phyloP scores from a whole-genome alignment of 768 basidiomycete species.

The Lactarius hengduanensis region DNA sequence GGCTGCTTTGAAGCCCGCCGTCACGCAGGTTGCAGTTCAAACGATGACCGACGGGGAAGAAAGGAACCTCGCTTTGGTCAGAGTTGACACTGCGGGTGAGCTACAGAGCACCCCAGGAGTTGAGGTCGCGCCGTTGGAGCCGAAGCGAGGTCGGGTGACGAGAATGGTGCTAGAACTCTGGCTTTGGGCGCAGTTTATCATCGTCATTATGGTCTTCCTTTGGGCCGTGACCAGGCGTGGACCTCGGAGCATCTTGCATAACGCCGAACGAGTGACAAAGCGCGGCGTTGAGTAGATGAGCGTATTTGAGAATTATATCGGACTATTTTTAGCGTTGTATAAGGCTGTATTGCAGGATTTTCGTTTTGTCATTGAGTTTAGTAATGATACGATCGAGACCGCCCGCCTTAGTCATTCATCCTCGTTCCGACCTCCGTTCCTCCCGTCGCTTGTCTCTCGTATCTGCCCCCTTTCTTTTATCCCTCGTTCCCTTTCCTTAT shows the following conservation, averaged over 20 bases:
- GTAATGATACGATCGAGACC: background rate
- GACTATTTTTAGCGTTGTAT: background rate
- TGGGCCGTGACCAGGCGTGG: slow-evolving; percentile 79
- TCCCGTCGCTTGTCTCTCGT: background rate
- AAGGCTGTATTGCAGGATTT: background rate
- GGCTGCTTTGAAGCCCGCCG: background rate
- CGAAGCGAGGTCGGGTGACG: slow-evolving; percentile 35
- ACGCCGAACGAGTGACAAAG: slow-evolving; percentile 36
- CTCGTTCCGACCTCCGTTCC: background rate
- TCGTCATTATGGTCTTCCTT: slow-evolving; percentile 74
- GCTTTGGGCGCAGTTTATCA: slow-evolving; percentile 80
- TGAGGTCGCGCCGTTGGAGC: background rate
- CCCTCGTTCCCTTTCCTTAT: background rate
- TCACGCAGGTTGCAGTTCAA: slow-evolving; percentile 17
- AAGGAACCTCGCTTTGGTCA: background rate
- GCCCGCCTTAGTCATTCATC: background rate
- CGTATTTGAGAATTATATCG: background rate
- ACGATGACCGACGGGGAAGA: background rate
- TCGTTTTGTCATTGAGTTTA: background rate
- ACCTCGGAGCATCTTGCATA: slow-evolving; percentile 63
- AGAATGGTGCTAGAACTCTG: slow-evolving; percentile 67
- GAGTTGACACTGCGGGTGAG: background rate
- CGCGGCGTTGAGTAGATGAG: slow-evolving; percentile 8
- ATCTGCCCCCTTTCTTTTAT: background rate
- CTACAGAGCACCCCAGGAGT: background rate